Base-by-base conservation (phyloP, 805 yeast species). In the Metschnikowia reukaufii region DNA sequence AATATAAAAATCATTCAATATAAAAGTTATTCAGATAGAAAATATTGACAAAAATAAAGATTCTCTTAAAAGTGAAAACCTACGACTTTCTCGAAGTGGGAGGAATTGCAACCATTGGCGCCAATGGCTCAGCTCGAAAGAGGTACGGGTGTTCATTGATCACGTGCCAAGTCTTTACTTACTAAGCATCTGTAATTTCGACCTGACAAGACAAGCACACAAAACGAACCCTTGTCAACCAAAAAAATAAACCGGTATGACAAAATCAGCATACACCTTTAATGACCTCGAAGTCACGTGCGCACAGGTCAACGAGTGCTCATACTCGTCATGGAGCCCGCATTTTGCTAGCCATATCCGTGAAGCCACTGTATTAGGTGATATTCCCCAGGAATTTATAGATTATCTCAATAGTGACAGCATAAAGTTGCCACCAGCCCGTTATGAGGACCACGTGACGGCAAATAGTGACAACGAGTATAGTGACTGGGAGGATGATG, bases 401-500 rank as follows among this genome's bases (percentile, higher is more conserved):
- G 62, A 61, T 17, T 72, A 72, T 48, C 51, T 72, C 35, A 57
- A 57, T 5, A 52, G 62, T 27, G 60, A 57, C n/a, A 49, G 55
- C 33, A 57, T 57, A 40, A 38, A 48, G n/a, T 42, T 56, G 19
- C 59, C 60, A 3, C 47, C 47, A 3, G 39, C 56, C 3, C 36
- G 39, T 21, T 39, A 36, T 34, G 45, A 33, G 4, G 55, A 50
- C 7, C 17, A 38, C 12, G 48, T 52, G 13, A 58, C 56, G 13
- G 56, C 59, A 18, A 80, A 59, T 45, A 68, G 83, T 43, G 84
- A 82, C 50, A 81, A 81, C 49, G 89, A 84, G 29, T 86, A 86
- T 60, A 81, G 88, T 51, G 90, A 84, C 52, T 84, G 92, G 87
- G 86, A 83, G 31, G 81, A 73, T 1, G 77, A 68, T 3, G 71